Evolutionary conservation across 805 yeast species (phyloP).

Genomic region (Ogataea henricii): DNA sequence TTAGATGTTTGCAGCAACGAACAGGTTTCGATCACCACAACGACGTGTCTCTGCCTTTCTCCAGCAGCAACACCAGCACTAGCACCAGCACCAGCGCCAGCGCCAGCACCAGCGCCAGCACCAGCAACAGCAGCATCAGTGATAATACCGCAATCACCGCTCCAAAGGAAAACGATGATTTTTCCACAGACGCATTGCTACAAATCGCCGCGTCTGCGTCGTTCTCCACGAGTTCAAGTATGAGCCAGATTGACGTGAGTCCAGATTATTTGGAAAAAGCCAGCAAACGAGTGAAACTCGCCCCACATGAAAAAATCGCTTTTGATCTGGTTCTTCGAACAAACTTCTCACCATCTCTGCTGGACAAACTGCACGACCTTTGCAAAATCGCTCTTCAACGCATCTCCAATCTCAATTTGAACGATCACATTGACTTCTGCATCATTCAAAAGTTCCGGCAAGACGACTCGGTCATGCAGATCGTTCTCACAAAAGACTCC

Average conservation of each 20-base stretch:
- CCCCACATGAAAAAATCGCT: background rate
- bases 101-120: background rate
- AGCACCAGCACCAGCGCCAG: background rate
- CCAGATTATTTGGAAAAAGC: background rate
- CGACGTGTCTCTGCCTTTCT: too few species aligned
- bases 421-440: constrained; percentile 1
- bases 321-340: background rate
- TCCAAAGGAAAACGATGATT: background rate
- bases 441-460: constrained; percentile 2
- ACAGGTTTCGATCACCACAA: background rate
- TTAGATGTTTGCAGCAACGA: constrained; percentile 2
- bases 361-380: constrained; percentile 4
- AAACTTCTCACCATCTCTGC: background rate
- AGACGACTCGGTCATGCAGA: background rate
- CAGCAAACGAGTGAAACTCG: constrained; percentile 4
- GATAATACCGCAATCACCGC: background rate
- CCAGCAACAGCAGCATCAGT: background rate
- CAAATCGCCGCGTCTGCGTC: constrained; percentile 9
- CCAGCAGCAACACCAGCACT: background rate
- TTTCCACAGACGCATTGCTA: constrained; percentile 4
- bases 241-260: background rate
- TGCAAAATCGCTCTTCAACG: background rate
- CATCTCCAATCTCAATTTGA: background rate
- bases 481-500: constrained; percentile 3
- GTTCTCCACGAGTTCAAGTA: background rate